Percentiles rank a stretch among this genome's conserved stretches.
Conservation (phyloP, 345 rosid species). For the Eucalyptus guilfoylei region DNA sequence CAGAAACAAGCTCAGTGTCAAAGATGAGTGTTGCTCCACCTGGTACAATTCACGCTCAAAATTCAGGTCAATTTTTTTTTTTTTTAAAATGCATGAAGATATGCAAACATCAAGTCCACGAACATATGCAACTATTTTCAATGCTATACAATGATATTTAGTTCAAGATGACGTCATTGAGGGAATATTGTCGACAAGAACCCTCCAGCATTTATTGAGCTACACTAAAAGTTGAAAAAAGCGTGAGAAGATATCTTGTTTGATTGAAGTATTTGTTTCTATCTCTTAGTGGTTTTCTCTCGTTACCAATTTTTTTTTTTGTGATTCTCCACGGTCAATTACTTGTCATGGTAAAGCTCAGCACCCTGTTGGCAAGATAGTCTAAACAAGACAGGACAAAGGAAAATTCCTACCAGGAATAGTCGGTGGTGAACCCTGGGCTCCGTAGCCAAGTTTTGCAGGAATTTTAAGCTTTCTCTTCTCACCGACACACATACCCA, state of each 20-base stretch:
- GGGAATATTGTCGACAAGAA: background rate
- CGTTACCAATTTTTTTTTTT: background rate
- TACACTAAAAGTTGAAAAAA: background rate
- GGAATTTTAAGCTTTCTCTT: conserved; percentile 94
- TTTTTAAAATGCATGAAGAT: background rate
- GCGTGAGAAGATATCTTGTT: background rate
- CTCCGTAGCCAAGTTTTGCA: conserved; percentile 88
- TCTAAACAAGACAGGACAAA: background rate
- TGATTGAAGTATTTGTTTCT: background rate
- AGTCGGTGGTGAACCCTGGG: conserved; percentile 84
- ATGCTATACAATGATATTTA: background rate
- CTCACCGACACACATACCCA: conserved; percentile 88
- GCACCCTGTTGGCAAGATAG: background rate
- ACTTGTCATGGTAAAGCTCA: background rate
- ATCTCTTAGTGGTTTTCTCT: background rate
- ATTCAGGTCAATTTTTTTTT: background rate
- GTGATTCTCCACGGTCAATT: background rate
- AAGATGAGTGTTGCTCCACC: conserved; percentile 91
- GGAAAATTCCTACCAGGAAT: conserved; percentile 55
- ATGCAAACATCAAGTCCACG: background rate
- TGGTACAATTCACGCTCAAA: conserved; percentile 2
- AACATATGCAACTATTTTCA: background rate
- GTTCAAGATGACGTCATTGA: background rate
- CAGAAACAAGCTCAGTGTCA: conserved; percentile 84
- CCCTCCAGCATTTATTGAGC: background rate